Base-by-base conservation (phyloP, 1,284 basidiomycete genomes). In the Pyrrhoderma lamaoense region DNA sequence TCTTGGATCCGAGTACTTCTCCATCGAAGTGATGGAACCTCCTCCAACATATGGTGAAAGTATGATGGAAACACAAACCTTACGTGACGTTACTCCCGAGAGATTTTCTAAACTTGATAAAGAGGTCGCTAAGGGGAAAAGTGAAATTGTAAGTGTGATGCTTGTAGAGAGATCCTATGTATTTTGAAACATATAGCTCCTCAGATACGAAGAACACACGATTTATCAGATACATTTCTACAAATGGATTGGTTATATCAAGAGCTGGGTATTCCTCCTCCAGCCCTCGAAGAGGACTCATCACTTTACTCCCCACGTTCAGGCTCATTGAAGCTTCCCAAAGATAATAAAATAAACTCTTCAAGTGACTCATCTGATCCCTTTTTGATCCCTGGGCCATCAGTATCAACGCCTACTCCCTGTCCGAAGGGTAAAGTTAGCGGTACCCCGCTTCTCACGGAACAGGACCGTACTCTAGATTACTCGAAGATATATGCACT, bases 181-280 rank as follows among this genome's bases (percentile, higher is more conserved):
- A n/a, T 42, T 51, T 46, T 43, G 37, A 48, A 1, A 52, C 40
- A 53, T 36, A 55, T 53, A 27, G 47, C 49, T 37, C 40, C 44
- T 5, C 58, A 89, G 87, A 67, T 72, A 35, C 86, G 83, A 62
- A 80, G 89, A 34, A 70, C 86, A 25, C 68, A 73, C 40, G 73
- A 82, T 48, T 70, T 92, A n/a, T 77, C 79, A 1, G 65, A 70
- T 7, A 72, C 75, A 25, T 78, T 90, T 55, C 64, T 80, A 14
- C 82, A 89, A 53, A 82, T 91, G 34, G 84, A 89, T 61, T 87
- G 82, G 76, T 67, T 91, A n/a, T 77, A 89, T 59, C 74, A 77
- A 18, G 88, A 91, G 63, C 75, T 93, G 2, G 89, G 85, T 16
- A 78, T 90, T 42, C 52, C 71, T 16, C 74, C 79, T 18, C 80